A percentile compares a stretch with the other conserved stretches of the same genome.
phyloP scores from a whole-genome alignment of 2,329 filamentous ascomycete genomes.

The Hymenoscyphus occultus region DNA sequence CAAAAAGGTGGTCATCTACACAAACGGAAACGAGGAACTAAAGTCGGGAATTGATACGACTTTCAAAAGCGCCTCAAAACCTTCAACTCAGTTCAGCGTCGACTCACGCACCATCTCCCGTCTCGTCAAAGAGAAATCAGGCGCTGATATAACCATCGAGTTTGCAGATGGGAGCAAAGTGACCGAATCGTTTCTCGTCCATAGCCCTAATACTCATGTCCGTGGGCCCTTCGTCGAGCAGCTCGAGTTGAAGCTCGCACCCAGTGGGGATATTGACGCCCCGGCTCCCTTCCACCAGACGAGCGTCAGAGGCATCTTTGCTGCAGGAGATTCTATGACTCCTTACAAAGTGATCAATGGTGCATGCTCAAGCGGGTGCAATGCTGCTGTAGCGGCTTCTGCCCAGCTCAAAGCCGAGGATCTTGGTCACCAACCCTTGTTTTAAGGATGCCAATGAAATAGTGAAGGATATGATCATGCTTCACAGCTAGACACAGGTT shows the following conservation, averaged over 20 bases:
- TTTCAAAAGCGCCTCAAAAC: too few species aligned
- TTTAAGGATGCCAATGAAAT: too few species aligned
- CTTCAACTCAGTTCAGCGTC: slow-evolving; percentile 21
- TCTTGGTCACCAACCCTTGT: too few species aligned
- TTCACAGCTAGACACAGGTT: too few species aligned
- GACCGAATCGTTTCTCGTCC: slow-evolving; percentile 42
- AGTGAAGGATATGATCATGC: too few species aligned
- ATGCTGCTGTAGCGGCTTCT: too few species aligned
- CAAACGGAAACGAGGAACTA: slow-evolving; percentile 39
- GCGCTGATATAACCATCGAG: slow-evolving; percentile 37
- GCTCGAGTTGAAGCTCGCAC: slow-evolving; percentile 20
- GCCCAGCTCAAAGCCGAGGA: too few species aligned
- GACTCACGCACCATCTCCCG: slow-evolving; percentile 37
- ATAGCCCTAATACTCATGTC: slow-evolving; percentile 40
- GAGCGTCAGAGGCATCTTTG: slow-evolving; percentile 8
- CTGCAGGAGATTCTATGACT: slow-evolving; percentile 10
- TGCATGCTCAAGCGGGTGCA: too few species aligned
- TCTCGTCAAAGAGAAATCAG: slow-evolving; percentile 33
- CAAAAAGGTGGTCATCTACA: slow-evolving; percentile 48
- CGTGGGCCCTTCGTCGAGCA: slow-evolving; percentile 37
- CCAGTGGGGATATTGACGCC: slow-evolving; percentile 6
- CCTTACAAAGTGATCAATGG: too few species aligned
- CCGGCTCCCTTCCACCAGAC: slow-evolving; percentile 10
- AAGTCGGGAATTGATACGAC: too few species aligned
- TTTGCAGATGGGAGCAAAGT: slow-evolving; percentile 42